These are phyloP conservation scores for Fusarium circinatum DNA, from an alignment of 2,329 filamentous ascomycete genomes.

Conservation along the genomic window DNA sequence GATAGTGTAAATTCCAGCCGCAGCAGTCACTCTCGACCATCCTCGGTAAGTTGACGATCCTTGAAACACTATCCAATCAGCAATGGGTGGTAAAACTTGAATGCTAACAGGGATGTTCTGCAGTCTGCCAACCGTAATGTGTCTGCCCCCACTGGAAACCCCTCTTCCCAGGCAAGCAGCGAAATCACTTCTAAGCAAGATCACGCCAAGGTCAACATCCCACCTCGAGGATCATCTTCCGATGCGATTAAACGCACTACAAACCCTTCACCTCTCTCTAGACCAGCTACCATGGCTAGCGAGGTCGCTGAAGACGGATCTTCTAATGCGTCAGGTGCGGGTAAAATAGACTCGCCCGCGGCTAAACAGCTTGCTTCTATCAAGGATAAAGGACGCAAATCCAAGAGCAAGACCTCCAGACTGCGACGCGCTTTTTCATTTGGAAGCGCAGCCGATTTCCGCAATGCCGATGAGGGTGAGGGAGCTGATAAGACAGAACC, in stretches of 20 bases:
- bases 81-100: slow-evolving; percentile 46
- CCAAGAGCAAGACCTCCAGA: slow-evolving; percentile 86
- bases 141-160: slow-evolving; percentile 63
- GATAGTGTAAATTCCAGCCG: slow-evolving; percentile 71
- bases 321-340: slow-evolving; percentile 48
- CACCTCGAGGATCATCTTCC: slow-evolving; percentile 70
- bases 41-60: slow-evolving; percentile 68
- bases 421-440: slow-evolving; percentile 95
- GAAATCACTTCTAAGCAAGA: slow-evolving; percentile 62
- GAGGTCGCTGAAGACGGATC: slow-evolving; percentile 60
- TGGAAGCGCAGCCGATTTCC: slow-evolving; percentile 91
- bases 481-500: slow-evolving; percentile 46
- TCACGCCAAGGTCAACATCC: slow-evolving; percentile 67
- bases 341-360: slow-evolving; percentile 71
- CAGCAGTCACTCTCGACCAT: slow-evolving; percentile 69
- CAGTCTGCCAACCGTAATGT: slow-evolving; percentile 70
- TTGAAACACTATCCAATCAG: slow-evolving; percentile 58
- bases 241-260: slow-evolving; percentile 73
- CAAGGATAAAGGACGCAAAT: slow-evolving; percentile 80
- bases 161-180: slow-evolving; percentile 61
- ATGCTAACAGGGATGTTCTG: slow-evolving; percentile 60
- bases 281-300: slow-evolving; percentile 71
- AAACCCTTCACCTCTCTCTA: slow-evolving; percentile 79
- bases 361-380: slow-evolving; percentile 88
- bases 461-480: slow-evolving; percentile 72